A percentile compares a stretch with the other conserved stretches of the same genome.
These are phyloP conservation scores for Aureobasidium sp. DNA, from an alignment of 2,329 filamentous ascomycete genomes.

Conservation along the genomic window DNA sequence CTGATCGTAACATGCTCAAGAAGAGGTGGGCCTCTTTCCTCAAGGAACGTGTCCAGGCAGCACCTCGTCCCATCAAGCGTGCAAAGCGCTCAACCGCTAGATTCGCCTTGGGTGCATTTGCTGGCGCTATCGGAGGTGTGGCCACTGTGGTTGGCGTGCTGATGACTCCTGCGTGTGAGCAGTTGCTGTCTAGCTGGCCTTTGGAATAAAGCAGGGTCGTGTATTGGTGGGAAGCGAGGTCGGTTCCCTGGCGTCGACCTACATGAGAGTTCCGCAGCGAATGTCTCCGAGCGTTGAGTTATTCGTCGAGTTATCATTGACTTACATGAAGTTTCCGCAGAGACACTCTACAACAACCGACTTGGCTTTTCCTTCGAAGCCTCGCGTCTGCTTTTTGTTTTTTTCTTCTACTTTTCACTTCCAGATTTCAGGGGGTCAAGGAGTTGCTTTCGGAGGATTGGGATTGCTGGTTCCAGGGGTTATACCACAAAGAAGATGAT, in stretches of 20 bases:
- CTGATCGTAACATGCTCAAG: background rate
- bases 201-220: background rate
- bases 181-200: background rate
- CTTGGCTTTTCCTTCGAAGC: background rate
- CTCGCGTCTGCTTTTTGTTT: background rate
- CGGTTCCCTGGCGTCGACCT: background rate
- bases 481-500: background rate
- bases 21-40: background rate
- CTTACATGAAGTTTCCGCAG: no score
- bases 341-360: no score
- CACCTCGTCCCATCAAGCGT: background rate
- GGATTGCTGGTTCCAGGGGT: background rate
- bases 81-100: background rate
- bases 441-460: background rate
- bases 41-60: background rate
- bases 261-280: background rate
- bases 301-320: no score
- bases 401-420: background rate
- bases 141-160: background rate
- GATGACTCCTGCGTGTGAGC: slow-evolving; percentile 7
- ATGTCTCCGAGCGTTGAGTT: background rate
- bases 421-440: background rate
- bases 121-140: background rate
- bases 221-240: background rate
- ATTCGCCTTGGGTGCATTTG: background rate